Evolutionary conservation across 371 early-diverging fungal genomes (phyloP), one percentile per base, ranked within the genome.

Genomic region (Saksenaea vasiformis): DNA sequence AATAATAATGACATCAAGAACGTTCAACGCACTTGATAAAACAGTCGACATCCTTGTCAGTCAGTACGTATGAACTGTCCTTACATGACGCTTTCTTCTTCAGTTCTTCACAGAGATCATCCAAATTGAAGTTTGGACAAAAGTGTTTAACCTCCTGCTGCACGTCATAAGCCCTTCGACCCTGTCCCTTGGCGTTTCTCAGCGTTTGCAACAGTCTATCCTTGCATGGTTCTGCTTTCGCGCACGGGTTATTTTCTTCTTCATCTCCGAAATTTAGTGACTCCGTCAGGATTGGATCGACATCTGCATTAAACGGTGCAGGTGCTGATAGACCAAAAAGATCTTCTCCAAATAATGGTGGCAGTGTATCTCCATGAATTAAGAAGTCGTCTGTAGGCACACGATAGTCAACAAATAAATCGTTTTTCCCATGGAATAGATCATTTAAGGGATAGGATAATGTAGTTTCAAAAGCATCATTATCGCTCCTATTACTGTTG

Each of bases 301-400:
- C 22, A 22, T 47, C 41, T 8, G 53, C 56, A 24, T 43, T 26
- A 57, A 66, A 60, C 17, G 60, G 60, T 17, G 57, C 58, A 14
- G 80, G 65, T 1, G 70, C 74, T 37, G 71, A 73, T n/a, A 75
- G 51, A 61, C 71, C 67, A 66, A 74, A 77, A 14, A 77, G 60
- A 56, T 69, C 69, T 2, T 61, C 64, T 37, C 70, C 77, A 63
- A 77, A 77, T 14, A 77, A 54, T 14, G 56, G 38, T 5, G 74
- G 47, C 17, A 77, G 60, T 22, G 22, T 3, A 47, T 64, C 69
- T n/a, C 72, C 66, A 14, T 71, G 63, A 26, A 73, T 66, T 37
- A 67, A 38, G 15, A 67, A 61, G 17, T 61, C 64, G n/a, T 77
- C 64, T 8, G 54, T 19, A 10, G 70, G 74, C 15, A 47, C 58